Conservation (phyloP, 73 alveolate genomes). For the Stentor coeruleus region DNA sequence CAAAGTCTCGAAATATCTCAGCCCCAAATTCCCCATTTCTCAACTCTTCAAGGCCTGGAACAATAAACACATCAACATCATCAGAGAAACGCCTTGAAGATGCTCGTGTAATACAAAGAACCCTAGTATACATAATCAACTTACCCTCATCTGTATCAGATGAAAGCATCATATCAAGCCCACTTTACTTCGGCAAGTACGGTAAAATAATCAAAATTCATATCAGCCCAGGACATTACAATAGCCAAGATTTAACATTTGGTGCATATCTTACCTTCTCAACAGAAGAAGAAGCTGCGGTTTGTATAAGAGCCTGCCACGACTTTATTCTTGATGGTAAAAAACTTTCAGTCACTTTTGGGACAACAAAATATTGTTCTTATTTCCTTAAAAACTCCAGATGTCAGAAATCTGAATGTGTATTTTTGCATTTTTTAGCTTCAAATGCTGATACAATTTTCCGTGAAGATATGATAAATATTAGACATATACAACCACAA, state of each 20-base stretch:
- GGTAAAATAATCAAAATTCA: slow-evolving; percentile 55
- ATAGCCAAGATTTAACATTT: slow-evolving; percentile 36
- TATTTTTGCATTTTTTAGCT: slow-evolving; percentile 33
- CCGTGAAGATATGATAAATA: neutral
- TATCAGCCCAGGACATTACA: slow-evolving; percentile 38
- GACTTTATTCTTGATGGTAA: slow-evolving; percentile 55
- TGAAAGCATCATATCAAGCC: slow-evolving; percentile 40
- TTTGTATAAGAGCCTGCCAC: slow-evolving; percentile 71
- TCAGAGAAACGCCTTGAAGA: neutral
- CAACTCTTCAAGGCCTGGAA: too few species aligned
- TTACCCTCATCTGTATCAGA: slow-evolving; percentile 42
- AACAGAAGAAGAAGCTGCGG: slow-evolving; percentile 58
- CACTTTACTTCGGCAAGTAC: slow-evolving; percentile 82
- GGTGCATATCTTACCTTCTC: slow-evolving; percentile 77
- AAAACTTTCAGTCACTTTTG: slow-evolving; percentile 74
- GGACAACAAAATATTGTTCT: slow-evolving; percentile 79
- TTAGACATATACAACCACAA: neutral
- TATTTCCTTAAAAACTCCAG: slow-evolving; percentile 63
- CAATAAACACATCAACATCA: neutral
- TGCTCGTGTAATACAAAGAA: slow-evolving; percentile 37
- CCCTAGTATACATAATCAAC: slow-evolving; percentile 37
- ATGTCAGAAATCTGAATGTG: slow-evolving; percentile 69
- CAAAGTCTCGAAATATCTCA: too few species aligned
- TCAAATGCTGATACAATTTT: slow-evolving; percentile 30
- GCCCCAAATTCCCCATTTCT: too few species aligned